These are phyloP conservation scores for Colletotrichum higginsianum DNA, from an alignment of 2,329 filamentous ascomycete species.

Conservation along the genomic window DNA sequence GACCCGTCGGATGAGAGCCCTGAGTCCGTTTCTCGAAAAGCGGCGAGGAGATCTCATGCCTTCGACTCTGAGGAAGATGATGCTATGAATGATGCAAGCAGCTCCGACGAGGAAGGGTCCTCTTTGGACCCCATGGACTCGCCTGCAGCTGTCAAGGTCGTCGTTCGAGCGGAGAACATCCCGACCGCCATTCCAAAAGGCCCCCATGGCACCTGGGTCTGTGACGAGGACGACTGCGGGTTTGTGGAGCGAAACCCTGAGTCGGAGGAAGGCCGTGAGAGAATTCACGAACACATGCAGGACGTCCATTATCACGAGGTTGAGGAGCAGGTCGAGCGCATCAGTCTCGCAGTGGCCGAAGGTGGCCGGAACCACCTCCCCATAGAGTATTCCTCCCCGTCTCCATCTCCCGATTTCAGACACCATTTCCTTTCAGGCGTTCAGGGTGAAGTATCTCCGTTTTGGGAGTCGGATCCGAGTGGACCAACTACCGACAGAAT, in stretches of 20 bases:
- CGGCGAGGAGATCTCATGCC: slow-evolving; percentile 53
- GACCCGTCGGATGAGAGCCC: slow-evolving; percentile 54
- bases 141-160: slow-evolving; percentile 55
- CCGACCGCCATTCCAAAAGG: slow-evolving; percentile 66
- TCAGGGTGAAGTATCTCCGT: slow-evolving; percentile 33
- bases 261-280: slow-evolving; percentile 65
- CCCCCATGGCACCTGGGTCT: slow-evolving; percentile 76
- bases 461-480: slow-evolving; percentile 38
- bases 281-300: slow-evolving; percentile 73
- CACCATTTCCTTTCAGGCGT: slow-evolving; percentile 39
- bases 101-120: slow-evolving; percentile 46
- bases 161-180: slow-evolving; percentile 65
- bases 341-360: slow-evolving; percentile 69
- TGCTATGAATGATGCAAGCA: slow-evolving; percentile 49
- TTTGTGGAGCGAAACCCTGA: slow-evolving; percentile 76
- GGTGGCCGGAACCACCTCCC: slow-evolving; percentile 68
- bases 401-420: slow-evolving; percentile 52
- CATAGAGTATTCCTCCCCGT: slow-evolving; percentile 66
- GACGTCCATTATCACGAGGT: slow-evolving; percentile 60
- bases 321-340: slow-evolving; percentile 66
- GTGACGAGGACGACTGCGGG: slow-evolving; percentile 74
- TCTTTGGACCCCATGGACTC: slow-evolving; percentile 36
- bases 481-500: slow-evolving; percentile 18
- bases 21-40: slow-evolving; percentile 56
- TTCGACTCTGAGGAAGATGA: slow-evolving; percentile 53